Conservation (phyloP, 257 asterid genomes). For the Ajuga chamaepitys region DNA sequence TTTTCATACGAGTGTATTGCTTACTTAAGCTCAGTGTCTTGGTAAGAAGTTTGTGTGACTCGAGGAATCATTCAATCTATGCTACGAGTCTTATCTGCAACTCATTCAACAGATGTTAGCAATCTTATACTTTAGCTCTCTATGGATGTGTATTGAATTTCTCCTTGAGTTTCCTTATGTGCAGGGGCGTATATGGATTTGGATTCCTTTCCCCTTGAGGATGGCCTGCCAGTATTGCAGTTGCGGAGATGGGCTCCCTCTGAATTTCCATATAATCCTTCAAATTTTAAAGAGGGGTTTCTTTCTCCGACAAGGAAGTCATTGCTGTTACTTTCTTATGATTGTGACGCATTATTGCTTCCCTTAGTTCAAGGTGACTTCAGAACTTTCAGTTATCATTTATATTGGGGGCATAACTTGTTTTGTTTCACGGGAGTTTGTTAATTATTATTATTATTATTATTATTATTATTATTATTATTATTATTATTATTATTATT, state of each 20-base stretch:
- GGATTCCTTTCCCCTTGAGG: constrained; percentile 28
- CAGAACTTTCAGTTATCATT: not conserved
- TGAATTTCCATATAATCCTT: constrained; percentile 55
- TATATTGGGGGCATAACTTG: constrained; percentile 4
- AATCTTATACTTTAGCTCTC: not conserved
- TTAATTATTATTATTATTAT: not conserved
- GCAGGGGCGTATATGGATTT: constrained; percentile 37
- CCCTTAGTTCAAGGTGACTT: constrained; percentile 66
- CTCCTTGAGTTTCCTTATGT: constrained; percentile 1
- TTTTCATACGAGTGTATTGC: not conserved
- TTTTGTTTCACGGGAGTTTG: constrained; percentile 2
- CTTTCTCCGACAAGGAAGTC: constrained; percentile 80
- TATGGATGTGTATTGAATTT: constrained; percentile 5
- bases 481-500: not conserved
- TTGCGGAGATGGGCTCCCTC: constrained; percentile 78
- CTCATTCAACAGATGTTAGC: constrained; percentile 3
- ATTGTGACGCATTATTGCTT: constrained; percentile 61
- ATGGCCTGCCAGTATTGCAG: constrained; percentile 63
- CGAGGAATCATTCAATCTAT: not conserved
- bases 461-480: too few relatives aligned
- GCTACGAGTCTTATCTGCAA: not conserved
- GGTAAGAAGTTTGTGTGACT: not conserved
- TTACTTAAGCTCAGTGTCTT: constrained; percentile 2
- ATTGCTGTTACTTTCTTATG: constrained; percentile 54
- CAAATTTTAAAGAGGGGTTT: constrained; percentile 68